phyloP scores from a whole-genome alignment of 2,329 filamentous ascomycete genomes.

The Fusarium neocosmosporiellum region DNA sequence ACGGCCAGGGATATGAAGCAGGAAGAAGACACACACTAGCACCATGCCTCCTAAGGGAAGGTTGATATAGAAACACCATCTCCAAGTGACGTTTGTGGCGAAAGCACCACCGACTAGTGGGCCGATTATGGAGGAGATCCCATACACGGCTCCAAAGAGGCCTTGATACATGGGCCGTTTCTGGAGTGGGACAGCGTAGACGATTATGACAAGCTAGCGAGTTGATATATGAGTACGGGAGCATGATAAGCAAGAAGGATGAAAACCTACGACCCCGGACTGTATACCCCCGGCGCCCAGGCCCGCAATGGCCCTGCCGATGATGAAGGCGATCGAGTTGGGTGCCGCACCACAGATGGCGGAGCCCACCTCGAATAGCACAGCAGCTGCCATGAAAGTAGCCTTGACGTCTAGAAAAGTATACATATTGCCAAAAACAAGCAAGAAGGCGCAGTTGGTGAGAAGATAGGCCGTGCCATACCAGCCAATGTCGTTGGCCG shows the following conservation, averaged over 20 bases:
- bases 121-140: constrained; percentile 49
- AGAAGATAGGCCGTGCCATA: constrained; percentile 52
- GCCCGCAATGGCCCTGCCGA: constrained; percentile 63
- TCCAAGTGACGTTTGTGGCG: constrained; percentile 45
- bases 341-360: constrained; percentile 44
- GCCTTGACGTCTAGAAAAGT: constrained; percentile 52
- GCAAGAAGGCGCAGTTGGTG: constrained; percentile 51
- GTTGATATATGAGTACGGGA: neutral
- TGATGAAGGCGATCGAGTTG: constrained; percentile 60
- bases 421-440: constrained; percentile 55
- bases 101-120: constrained; percentile 45
- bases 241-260: neutral
- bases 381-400: constrained; percentile 40
- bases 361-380: constrained; percentile 47
- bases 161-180: constrained; percentile 46
- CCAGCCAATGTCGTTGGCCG: constrained; percentile 45
- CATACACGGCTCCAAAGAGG: constrained; percentile 55
- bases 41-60: constrained; percentile 49
- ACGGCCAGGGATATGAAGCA: constrained; percentile 28
- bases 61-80: constrained; percentile 54
- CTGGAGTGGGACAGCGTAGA: constrained; percentile 50
- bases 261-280: constrained; percentile 52
- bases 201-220: constrained; percentile 31
- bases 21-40: constrained; percentile 38
- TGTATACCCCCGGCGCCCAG: constrained; percentile 64